Percentiles rank a stretch among this genome's conserved stretches.
These are phyloP conservation scores for Millerozyma acaciae DNA, from an alignment of 805 yeast species.

Conservation along the genomic window DNA sequence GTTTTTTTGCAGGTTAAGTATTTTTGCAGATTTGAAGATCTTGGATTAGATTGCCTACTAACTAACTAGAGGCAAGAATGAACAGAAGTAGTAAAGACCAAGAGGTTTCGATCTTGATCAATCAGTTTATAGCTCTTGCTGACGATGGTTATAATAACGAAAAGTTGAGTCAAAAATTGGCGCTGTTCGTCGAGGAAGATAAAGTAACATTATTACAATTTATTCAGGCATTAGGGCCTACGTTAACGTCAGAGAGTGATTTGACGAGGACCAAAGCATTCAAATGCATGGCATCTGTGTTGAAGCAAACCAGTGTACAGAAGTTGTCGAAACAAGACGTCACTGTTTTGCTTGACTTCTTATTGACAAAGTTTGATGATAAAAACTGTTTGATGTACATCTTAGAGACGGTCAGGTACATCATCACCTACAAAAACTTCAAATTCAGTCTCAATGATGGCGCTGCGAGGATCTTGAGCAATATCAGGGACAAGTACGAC, in stretches of 20 bases:
- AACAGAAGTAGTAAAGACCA: constrained; percentile 3
- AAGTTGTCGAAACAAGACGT: constrained; percentile 44
- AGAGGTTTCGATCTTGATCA: constrained; percentile 25
- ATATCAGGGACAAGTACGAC: constrained; percentile 41
- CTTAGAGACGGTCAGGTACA: constrained; percentile 48
- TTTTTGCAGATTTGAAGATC: background rate
- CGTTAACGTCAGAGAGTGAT: constrained; percentile 58
- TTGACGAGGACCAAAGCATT: constrained; percentile 45
- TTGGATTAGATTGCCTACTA: no score
- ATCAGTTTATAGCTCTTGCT: constrained; percentile 34
- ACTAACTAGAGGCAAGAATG: no score
- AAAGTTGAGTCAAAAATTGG: constrained; percentile 19
- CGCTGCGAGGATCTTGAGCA: constrained; percentile 32
- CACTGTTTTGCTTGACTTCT: constrained; percentile 52
- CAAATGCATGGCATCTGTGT: constrained; percentile 36
- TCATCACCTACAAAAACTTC: constrained; percentile 52
- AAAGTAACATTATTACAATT: constrained; percentile 45
- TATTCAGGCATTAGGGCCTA: constrained; percentile 56
- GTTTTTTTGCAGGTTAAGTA: no score
- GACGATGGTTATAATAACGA: constrained; percentile 15
- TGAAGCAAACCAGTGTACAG: constrained; percentile 20
- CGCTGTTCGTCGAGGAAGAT: constrained; percentile 17
- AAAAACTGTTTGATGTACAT: constrained; percentile 48
- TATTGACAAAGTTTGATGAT: constrained; percentile 66
- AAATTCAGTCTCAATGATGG: constrained; percentile 24